Base-by-base conservation (phyloP, 2,329 filamentous ascomycete genomes). In the Aspergillus sp. region DNA sequence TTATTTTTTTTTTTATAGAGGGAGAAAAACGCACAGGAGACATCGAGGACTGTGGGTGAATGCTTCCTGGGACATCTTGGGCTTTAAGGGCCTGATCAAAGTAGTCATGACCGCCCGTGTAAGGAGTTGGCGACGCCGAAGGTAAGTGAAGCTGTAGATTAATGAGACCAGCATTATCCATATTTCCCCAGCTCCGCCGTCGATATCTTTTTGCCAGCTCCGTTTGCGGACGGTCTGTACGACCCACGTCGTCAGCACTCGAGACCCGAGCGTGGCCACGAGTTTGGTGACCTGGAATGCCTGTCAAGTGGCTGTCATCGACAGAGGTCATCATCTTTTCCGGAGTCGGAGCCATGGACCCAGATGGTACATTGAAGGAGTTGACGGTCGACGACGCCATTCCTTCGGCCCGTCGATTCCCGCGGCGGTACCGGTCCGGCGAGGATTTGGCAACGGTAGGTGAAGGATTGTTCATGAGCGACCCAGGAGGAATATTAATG, bases 391-490 rank as follows among this genome's bases (percentile, higher is more conserved):
- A 35, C 35, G 55, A 54, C 1, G 49, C 33, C 12, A 53, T 50
- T 53, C 70, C 76, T 54, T 81, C 80, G 10, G 72, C 68, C 50
- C 79, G 73, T 54, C 79, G 78, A 48, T 77, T 73, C 46, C 75
- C 75, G 49, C 89, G 83, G 57, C 89, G 80, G 64, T 96, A 96
- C 49, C 91, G 81, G 64, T 95, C 89, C 1, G 88, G 87, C 1
- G 86, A 82, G 26, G 82, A 74, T 59, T 88, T 89, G 41, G 73
- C 68, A 3, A 76, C 73, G 38, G 82, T 76, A 44, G 77, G 72
- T n/a, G 66, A 62, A 12, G 64, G 59, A 33, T 59, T 60, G 44
- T 58, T 62, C 54, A 82, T 53, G 42, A 80, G 76, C 28, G 75
- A 66, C 42, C 69, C 67, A 39, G 72, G 69, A 38, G 75, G 75